Evolutionary conservation across 129 eudicot species (phyloP), one percentile per base, ranked within the genome.

Genomic region (Tanacetum coccineum): DNA sequence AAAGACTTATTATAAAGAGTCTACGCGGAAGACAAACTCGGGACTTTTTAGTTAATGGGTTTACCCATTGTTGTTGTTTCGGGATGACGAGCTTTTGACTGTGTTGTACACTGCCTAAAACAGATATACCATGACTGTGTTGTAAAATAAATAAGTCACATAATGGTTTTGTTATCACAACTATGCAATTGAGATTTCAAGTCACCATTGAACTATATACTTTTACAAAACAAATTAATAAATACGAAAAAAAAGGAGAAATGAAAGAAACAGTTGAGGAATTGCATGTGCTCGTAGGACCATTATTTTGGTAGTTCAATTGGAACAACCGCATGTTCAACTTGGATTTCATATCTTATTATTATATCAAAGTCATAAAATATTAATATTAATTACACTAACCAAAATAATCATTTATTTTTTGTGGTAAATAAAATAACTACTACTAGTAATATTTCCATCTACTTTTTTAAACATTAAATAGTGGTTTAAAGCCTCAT

Each of bases 221-320:
- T 56, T 8, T 12, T 15, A 48, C 52, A 14, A 44, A 64, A 55
- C 22, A 26, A 46, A 19, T 55, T 32, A 46, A 4, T 48, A n/a
- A 25, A 58, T 4, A 11, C 6, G 21, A 13, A 40, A 20, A 51
- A 9, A 6, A 54, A 51, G 7, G 42, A 5, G 17, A 72, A 68
- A 22, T 9, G 71, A 46, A 57, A 48, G 20, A 77, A 72, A 75
- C 67, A 19, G 74, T 70, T 76, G 76, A 70, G 40, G 61, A 57
- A 62, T 44, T 72, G 85, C 95, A 87, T 82, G 86, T 87, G 91
- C 57, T 47, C 40, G 81, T 85, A 70, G 91, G 87, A 54, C 48
- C 51, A 51, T 76, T 64, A 76, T 60, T 76, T 61, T 61, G 74
- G 70, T 76, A 52, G 63, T 58, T 83, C 77, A 71, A 42, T 52